Evolutionary conservation across 1,284 basidiomycete genomes (phyloP), one percentile per base, ranked within the genome.

Genomic region (Leccinum brunneo-olivaceum): DNA sequence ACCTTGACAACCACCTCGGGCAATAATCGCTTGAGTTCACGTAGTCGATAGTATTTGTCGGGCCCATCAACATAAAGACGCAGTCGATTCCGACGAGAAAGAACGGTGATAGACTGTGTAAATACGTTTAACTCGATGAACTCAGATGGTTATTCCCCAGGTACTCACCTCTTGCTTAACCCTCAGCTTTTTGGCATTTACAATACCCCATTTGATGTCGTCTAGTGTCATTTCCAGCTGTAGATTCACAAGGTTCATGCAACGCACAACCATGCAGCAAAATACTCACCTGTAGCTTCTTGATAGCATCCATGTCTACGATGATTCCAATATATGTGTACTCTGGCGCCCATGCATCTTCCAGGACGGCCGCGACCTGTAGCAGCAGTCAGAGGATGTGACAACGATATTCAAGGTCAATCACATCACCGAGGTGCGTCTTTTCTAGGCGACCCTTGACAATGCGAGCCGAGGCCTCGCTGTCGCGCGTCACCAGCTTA

Each of bases 371-470:
- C 0, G 96, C 90, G 55, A 98, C 77, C 89, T 93, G 50, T 10
- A 41, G 5, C 19, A 21, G 25, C 5, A 23, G 14, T 39, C 27
- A 1, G 23, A 5, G 14, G 15, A 30, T 43, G n/a, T n/a, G n/a
- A n/a, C n/a, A n/a, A n/a, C n/a, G n/a, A n/a, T 15, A 27, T n/a
- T 4, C 34, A 21, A 35, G 29, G n/a, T 42, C 38, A n/a, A 8
- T 46, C 39, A 93, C 90, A 69, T 98, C 96, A 53, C 93, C 90
- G 8, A 99, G 71, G 49, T 90, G 79, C 0, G 96, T 98, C 71
- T 94, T 94, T 67, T 99, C 96, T 44, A 99, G 69, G 38, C 96
- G 79, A 10, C 89, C 96, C 66, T 99, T 98, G 53, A 98, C 95
- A 54, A 98, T 98, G 45, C 96, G 83, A 18, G 96, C 96, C 25